Base-by-base conservation (phyloP, 1,284 basidiomycete species). In the Ustilago lituana region DNA sequence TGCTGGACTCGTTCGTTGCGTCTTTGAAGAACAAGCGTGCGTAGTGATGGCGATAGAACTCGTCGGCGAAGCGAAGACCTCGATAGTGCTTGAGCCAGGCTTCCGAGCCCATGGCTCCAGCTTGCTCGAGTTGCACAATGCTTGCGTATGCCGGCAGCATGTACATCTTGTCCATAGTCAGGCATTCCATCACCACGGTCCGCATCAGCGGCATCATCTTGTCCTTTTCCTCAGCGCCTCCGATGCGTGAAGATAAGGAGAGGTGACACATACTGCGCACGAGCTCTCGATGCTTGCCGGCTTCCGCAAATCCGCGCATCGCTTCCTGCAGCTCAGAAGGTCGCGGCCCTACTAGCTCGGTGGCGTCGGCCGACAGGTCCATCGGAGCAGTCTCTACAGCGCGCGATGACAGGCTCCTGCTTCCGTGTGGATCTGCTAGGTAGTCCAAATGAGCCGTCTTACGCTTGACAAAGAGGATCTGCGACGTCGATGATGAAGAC, bases 361-460 rank as follows among this genome's bases (percentile, higher is more conserved):
- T 53, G 3, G 49, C 49, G 17, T 48, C 50, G 6, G 40, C n/a
- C 17, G 36, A 32, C 0, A 68, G 23, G 15, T 54, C 62, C 39
- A 67, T 40, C 7, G 57, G 41, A 8, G 54, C 48, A 20, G 24
- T 56, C 20, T 51, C 71, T 12, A 45, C 32, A 5, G 62, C 48
- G 6, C 58, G 48, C 27, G 72, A 58, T n/a, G 64, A 51, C 47
- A 97, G 86, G 81, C 92, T 93, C 43, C 93, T 87, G 73, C 92
- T 93, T 7, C 94, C 94, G 66, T 91, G 88, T 0, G 94, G 92
- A 83, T 98, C 95, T 72, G 93, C 91, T 11, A 89, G 89, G 77
- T 98, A 98, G 80, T 91, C 92, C 39, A 97, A 85, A 82, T 94
- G 94, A 1, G 93, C 94, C 0, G 92, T 90, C 39, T 92, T 88